Evolutionary conservation across 129 eudicot species (phyloP), one percentile per base, ranked within the genome.

Genomic region (Oenanthe sinensis): DNA sequence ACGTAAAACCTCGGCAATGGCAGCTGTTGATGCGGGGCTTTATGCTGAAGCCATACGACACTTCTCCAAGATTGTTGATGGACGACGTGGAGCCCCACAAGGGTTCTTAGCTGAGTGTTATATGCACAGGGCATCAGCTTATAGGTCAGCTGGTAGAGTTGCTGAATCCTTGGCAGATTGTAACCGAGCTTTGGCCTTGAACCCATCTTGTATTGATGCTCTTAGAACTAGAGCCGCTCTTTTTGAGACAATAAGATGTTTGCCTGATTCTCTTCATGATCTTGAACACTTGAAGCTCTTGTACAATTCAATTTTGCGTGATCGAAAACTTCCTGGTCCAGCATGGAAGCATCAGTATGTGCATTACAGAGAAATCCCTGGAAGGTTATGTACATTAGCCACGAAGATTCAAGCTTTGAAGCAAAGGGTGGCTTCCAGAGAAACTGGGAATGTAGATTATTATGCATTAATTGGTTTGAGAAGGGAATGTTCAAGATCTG

Each of bases 1-100:
- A 40, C 96, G 97, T 20, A 93, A 93, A 69, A 86, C 96, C 26
- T 96, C 99, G 0, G 99, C 99, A 13, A 77, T 92, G n/a, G 96
- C 99, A 8, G 97, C 99, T 49, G 90, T 92, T 17, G 99, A 96
- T 55, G 97, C 97, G 19, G 99, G 99, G 10, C 91, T 96, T 43
- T 85, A 88, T 77, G 63, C 83, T 74, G 99, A 96, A 86, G 90
- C 99, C 68, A 81, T 96, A 75, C 62, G 99, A 44, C 99, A 96
- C 77, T 96, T 96, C 81, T 92, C 99, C 6, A 96, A 96, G 81
- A 92, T 96, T 19, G 85, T 96, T 0, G 99, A 92, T 67, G 92
- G 97, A 68, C 91, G 96, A 33, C 97, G 99, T 11, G 93, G 93
- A 0, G 97, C 95, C 19, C 99, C 99, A n/a, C 97, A 96, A 37